phyloP scores from a whole-genome alignment of 176 grass and related monocot genomes.

The Oryza glaberrima region DNA sequence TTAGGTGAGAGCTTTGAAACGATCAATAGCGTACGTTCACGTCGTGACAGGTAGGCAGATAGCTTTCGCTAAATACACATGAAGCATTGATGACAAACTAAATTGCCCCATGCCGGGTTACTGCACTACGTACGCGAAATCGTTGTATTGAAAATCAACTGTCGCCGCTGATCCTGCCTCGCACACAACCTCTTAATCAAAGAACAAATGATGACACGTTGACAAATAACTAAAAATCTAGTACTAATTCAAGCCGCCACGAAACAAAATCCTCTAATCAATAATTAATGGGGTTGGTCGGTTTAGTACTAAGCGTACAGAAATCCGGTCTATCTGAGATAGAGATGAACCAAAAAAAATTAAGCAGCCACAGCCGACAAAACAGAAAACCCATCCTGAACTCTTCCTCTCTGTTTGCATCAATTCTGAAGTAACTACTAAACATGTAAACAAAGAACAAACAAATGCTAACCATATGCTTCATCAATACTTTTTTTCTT shows the following conservation, averaged over 20 bases:
- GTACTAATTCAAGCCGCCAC: not conserved
- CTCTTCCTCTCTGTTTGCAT: not conserved
- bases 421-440: not conserved
- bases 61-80: not conserved
- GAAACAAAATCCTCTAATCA: constrained; percentile 7
- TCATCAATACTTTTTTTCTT: not conserved
- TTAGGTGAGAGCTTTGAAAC: not conserved
- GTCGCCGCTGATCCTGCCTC: not conserved
- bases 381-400: not conserved
- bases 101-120: not conserved
- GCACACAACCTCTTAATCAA: not conserved
- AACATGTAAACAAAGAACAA: not conserved
- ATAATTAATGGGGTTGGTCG: not conserved
- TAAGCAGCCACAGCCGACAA: not conserved
- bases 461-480: not conserved
- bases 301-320: not conserved
- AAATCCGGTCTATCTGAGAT: not conserved
- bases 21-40: not conserved
- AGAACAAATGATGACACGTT: not conserved
- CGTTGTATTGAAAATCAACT: not conserved
- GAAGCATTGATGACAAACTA: not conserved
- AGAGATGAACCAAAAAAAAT: constrained; percentile 10
- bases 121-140: not conserved
- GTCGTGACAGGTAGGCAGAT: not conserved
- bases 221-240: not conserved